Conservation (phyloP, 345 rosid species). For the Melastoma malabathricum region DNA sequence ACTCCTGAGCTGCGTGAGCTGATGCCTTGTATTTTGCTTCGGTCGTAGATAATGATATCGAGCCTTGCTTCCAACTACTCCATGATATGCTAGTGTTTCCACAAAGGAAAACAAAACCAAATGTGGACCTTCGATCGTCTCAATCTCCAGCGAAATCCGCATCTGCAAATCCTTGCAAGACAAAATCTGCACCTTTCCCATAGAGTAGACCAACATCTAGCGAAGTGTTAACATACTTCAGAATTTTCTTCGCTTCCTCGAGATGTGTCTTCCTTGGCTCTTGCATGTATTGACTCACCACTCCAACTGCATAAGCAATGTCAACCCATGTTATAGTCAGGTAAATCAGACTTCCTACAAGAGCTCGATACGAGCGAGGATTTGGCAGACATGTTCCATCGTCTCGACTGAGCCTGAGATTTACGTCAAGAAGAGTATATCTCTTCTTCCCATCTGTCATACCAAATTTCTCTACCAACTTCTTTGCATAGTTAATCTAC, state of each 20-base stretch:
- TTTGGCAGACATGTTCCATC: background rate
- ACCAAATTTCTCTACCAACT: too few species aligned
- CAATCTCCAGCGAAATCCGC: background rate
- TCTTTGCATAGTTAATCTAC: background rate
- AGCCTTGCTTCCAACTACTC: conserved; percentile 1
- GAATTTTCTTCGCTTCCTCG: background rate
- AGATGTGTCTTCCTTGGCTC: conserved; percentile 3
- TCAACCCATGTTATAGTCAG: background rate
- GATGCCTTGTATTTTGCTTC: too few species aligned
- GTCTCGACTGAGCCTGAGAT: background rate
- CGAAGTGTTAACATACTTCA: conserved; percentile 1
- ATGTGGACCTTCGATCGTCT: conserved; percentile 2
- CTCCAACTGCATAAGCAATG: background rate
- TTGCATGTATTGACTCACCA: background rate
- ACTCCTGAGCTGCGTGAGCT: too few species aligned
- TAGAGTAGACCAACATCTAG: background rate
- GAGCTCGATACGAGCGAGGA: conserved; percentile 1
- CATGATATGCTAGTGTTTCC: background rate
- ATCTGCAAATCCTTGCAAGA: background rate
- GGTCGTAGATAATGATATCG: background rate
- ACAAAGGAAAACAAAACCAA: conserved; percentile 4
- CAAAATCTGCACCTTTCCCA: background rate
- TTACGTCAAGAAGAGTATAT: too few species aligned
- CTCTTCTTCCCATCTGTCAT: too few species aligned
- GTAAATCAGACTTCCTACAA: background rate